phyloP scores from a whole-genome alignment of 495 filamentous ascomycete genomes.

The Penicillium paradoxum region DNA sequence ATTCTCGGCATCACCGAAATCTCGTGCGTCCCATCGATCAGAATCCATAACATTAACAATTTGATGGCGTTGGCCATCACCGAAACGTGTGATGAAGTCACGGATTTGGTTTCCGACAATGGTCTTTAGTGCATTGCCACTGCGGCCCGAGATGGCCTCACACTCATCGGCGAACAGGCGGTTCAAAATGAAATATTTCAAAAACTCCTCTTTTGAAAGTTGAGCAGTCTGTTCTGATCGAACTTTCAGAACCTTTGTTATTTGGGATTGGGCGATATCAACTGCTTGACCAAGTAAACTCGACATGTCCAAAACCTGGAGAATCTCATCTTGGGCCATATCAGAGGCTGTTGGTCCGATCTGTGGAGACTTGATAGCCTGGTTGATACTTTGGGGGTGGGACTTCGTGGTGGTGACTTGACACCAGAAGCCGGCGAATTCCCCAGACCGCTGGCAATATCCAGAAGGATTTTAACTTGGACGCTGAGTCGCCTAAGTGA shows the following conservation, averaged over 20 bases:
- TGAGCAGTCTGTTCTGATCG: slow-evolving; percentile 77
- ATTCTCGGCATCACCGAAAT: slow-evolving; percentile 68
- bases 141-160: slow-evolving; percentile 87
- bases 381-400: slow-evolving; percentile 31
- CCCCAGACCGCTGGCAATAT: slow-evolving; percentile 78
- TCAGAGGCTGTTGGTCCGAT: slow-evolving; percentile 21
- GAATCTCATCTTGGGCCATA: slow-evolving; percentile 69
- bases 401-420: slow-evolving; percentile 47
- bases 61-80: slow-evolving; percentile 69
- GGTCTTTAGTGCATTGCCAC: slow-evolving; percentile 77
- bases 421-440: slow-evolving; percentile 23
- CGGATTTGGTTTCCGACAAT: slow-evolving; percentile 88
- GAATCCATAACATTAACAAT: slow-evolving; percentile 82
- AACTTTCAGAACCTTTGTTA: slow-evolving; percentile 86
- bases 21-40: slow-evolving; percentile 84
- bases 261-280: slow-evolving; percentile 86
- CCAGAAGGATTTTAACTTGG: slow-evolving; percentile 92
- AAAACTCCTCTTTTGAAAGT: slow-evolving; percentile 69
- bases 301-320: slow-evolving; percentile 82
- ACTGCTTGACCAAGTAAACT: slow-evolving; percentile 92
- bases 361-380: slow-evolving; percentile 12
- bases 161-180: slow-evolving; percentile 95
- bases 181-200: slow-evolving; percentile 91
- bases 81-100: slow-evolving; percentile 75
- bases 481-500: slow-evolving; percentile 76